Evolutionary conservation across 495 filamentous ascomycete species (phyloP).

Genomic region (Penicillium ucsense): DNA sequence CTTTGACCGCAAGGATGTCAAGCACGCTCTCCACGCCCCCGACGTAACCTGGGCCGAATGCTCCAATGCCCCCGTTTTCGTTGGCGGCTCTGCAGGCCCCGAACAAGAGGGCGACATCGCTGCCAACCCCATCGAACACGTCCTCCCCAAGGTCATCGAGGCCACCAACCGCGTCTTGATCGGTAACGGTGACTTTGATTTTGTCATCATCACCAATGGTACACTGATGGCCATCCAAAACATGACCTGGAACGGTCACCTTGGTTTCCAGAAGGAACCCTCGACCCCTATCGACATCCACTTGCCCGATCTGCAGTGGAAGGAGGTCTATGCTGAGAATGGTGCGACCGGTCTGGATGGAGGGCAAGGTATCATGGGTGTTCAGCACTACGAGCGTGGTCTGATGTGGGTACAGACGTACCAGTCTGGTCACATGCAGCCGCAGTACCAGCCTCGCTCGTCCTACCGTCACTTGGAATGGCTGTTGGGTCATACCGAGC

Average conservation of each 20-base stretch:
- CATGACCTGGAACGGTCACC: constrained; percentile 56
- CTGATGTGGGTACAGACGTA: constrained; percentile 57
- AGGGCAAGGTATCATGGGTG: constrained; percentile 51
- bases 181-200: constrained; percentile 49
- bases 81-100: constrained; percentile 27
- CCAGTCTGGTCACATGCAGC: constrained; percentile 56
- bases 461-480: constrained; percentile 64
- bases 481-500: constrained; percentile 49
- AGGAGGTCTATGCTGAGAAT: constrained; percentile 22
- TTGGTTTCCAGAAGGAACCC: constrained; percentile 46
- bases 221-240: constrained; percentile 55
- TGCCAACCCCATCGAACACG: constrained; percentile 34
- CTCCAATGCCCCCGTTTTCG: constrained; percentile 32
- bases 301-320: constrained; percentile 27
- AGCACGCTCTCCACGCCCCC: constrained; percentile 49
- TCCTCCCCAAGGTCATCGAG: constrained; percentile 54
- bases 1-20: constrained; percentile 49
- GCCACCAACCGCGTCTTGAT: constrained; percentile 50
- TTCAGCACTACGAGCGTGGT: constrained; percentile 57
- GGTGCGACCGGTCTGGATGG: constrained; percentile 14
- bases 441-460: constrained; percentile 54
- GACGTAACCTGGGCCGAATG: constrained; percentile 36
- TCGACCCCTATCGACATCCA: constrained; percentile 27
- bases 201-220: constrained; percentile 52
- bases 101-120: constrained; percentile 29